Percentiles rank a stretch among this genome's conserved stretches.
These are phyloP conservation scores for Fusarium sp. DNA, from an alignment of 2,329 filamentous ascomycete genomes.

Conservation along the genomic window DNA sequence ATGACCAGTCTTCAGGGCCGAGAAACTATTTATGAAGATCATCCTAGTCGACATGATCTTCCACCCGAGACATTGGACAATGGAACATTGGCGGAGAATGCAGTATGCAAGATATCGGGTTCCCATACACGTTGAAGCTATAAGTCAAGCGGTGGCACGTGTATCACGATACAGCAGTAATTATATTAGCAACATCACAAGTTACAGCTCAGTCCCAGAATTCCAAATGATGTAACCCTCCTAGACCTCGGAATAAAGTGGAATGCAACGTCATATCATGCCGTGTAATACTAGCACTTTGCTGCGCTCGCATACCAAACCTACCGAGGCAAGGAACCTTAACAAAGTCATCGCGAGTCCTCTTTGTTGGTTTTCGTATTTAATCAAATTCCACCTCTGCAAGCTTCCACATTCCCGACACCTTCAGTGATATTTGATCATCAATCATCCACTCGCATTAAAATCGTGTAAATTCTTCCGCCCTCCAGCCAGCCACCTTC, in stretches of 20 bases:
- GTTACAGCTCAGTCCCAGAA: neutral
- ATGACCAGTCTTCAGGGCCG: neutral
- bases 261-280: conserved; percentile 24
- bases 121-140: neutral
- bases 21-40: neutral
- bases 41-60: neutral
- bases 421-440: conserved; percentile 7
- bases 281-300: neutral
- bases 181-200: neutral
- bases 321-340: neutral
- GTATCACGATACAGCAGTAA: neutral
- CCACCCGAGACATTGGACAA: neutral
- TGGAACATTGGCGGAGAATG: neutral
- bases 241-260: conserved; percentile 4
- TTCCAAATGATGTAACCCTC: neutral
- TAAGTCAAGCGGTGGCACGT: neutral
- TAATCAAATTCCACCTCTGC: neutral
- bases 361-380: neutral
- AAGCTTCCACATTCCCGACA: conserved; percentile 18
- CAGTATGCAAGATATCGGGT: neutral
- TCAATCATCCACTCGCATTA: neutral
- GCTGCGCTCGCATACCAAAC: conserved; percentile 7
- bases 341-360: neutral
- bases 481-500: conserved; percentile 34
- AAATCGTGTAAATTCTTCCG: conserved; percentile 6